Percentiles rank a stretch among this genome's conserved stretches.
These are phyloP conservation scores for Neocucurbitaria cava DNA, from an alignment of 2,329 filamentous ascomycete species.

Conservation along the genomic window DNA sequence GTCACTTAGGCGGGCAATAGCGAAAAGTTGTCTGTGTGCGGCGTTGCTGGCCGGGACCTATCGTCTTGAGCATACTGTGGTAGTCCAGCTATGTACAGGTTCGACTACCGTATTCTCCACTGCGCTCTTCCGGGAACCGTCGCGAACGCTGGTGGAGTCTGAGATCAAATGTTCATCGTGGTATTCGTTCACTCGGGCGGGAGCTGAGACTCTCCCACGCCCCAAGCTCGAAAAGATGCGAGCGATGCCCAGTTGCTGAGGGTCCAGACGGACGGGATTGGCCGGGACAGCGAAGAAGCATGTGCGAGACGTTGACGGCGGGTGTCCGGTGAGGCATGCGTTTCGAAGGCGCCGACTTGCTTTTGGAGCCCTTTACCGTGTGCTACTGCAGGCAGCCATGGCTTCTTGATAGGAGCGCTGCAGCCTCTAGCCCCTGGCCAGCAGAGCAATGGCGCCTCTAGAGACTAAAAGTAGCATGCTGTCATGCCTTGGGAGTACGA, in stretches of 20 bases:
- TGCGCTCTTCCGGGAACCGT: too few species aligned
- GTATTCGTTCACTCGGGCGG: not conserved
- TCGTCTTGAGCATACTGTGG: too few species aligned
- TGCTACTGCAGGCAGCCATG: slow-evolving; percentile 29
- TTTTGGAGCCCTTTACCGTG: slow-evolving; percentile 7
- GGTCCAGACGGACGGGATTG: slow-evolving; percentile 9
- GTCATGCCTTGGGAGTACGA: slow-evolving; percentile 35
- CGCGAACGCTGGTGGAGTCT: not conserved
- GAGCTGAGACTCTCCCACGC: slow-evolving; percentile 11
- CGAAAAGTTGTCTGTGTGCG: not conserved
- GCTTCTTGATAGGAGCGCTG: slow-evolving; percentile 17
- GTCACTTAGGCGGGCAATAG: slow-evolving; percentile 9
- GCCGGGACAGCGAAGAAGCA: slow-evolving; percentile 14
- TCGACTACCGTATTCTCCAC: too few species aligned
- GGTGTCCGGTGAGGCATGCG: slow-evolving; percentile 19
- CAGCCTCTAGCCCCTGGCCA: slow-evolving; percentile 30
- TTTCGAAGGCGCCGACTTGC: slow-evolving; percentile 6
- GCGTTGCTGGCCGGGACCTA: not conserved
- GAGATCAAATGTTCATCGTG: slow-evolving; percentile 11
- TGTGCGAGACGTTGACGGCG: slow-evolving; percentile 11
- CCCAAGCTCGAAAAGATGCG: not conserved
- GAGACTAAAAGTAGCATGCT: slow-evolving; percentile 47
- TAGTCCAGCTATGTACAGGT: not conserved
- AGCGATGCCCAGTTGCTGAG: not conserved
- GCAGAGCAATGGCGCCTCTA: slow-evolving; percentile 33